Evolutionary conservation across 2,329 filamentous ascomycete species (phyloP).

Genomic region (Dactylellina haptotyla): DNA sequence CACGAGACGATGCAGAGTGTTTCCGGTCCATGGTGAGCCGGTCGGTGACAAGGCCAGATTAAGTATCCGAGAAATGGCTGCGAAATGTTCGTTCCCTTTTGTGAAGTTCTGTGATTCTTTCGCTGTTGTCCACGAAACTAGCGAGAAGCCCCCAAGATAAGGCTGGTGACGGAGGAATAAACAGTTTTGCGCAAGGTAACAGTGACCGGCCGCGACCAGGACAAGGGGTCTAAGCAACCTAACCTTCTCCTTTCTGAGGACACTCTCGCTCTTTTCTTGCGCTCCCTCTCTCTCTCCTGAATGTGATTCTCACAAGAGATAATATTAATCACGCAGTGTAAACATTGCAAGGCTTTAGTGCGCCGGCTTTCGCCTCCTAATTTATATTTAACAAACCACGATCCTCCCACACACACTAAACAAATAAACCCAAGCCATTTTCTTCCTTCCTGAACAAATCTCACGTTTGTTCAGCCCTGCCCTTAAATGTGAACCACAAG

Average conservation of each 20-base stretch:
- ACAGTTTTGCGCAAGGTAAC: constrained; percentile 39
- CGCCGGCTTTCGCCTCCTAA: constrained; percentile 50
- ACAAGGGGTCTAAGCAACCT: constrained; percentile 34
- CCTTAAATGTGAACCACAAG: constrained; percentile 51
- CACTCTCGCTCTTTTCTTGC: constrained; percentile 30
- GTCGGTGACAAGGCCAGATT: constrained; percentile 48
- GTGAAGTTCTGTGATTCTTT: constrained; percentile 6
- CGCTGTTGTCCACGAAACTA: constrained; percentile 5
- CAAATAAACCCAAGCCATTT: constrained; percentile 24
- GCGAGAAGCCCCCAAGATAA: constrained; percentile 27
- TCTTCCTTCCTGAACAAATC: constrained; percentile 48
- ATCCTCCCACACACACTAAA: constrained; percentile 45
- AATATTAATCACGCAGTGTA: constrained; percentile 50
- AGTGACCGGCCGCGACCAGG: constrained; percentile 37
- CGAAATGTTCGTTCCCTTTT: constrained; percentile 27
- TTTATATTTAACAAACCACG: constrained; percentile 54
- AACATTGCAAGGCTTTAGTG: constrained; percentile 34
- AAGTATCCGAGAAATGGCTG: constrained; percentile 48
- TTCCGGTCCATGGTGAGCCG: constrained; percentile 29
- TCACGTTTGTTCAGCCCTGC: constrained; percentile 43
- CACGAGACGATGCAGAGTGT: constrained; percentile 27
- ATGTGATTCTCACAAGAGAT: constrained; percentile 47
- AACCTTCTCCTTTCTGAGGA: constrained; percentile 48
- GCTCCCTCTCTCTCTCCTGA: constrained; percentile 37
- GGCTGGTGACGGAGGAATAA: constrained; percentile 29